Evolutionary conservation across 495 filamentous ascomycete genomes (phyloP).

Genomic region (Choiromyces venosus): DNA sequence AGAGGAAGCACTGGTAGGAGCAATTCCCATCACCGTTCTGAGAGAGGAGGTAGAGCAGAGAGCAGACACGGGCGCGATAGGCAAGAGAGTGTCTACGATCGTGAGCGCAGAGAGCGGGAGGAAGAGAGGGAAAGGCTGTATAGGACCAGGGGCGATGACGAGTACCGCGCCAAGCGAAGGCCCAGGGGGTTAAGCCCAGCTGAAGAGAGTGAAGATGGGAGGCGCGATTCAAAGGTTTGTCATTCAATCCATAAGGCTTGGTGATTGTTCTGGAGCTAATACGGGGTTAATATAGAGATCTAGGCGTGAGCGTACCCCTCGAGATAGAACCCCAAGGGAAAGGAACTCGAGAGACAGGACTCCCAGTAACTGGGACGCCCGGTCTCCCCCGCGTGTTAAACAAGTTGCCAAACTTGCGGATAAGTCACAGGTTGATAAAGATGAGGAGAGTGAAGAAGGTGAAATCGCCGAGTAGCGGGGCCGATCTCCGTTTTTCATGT

Average conservation of each 20-base stretch:
- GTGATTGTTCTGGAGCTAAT: constrained; percentile 21
- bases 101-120: constrained; percentile 72
- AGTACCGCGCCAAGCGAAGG: constrained; percentile 57
- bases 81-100: constrained; percentile 54
- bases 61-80: constrained; percentile 50
- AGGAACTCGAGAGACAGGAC: constrained; percentile 32
- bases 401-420: constrained; percentile 38
- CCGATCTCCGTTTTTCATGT: neutral
- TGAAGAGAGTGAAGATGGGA: constrained; percentile 62
- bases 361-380: constrained; percentile 24
- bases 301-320: constrained; percentile 58
- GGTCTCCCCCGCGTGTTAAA: constrained; percentile 26
- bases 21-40: constrained; percentile 43
- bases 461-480: constrained; percentile 83
- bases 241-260: neutral
- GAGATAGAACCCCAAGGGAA: constrained; percentile 49
- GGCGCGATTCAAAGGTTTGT: constrained; percentile 56
- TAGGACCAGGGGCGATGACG: constrained; percentile 68
- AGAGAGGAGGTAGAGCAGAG: constrained; percentile 47
- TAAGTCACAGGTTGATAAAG: constrained; percentile 43
- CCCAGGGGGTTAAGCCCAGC: constrained; percentile 69
- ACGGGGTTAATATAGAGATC: constrained; percentile 48
- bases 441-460: constrained; percentile 82
- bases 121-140: constrained; percentile 81
- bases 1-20: constrained; percentile 37